These are phyloP conservation scores for Geotrichum carabidarum DNA, from an alignment of 1,139 yeast genomes.

Conservation along the genomic window DNA sequence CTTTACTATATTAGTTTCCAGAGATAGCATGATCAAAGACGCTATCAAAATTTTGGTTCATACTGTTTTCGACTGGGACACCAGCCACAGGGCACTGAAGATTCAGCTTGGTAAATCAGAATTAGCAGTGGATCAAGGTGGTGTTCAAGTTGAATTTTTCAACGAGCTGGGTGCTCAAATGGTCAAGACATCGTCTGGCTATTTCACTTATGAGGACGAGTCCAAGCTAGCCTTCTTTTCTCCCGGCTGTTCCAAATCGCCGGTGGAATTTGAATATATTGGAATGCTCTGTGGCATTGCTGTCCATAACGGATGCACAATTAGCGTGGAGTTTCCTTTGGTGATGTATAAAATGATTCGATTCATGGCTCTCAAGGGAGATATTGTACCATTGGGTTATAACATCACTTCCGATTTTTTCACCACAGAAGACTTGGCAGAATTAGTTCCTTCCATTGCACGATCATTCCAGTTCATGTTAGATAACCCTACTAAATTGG, in stretches of 20 bases:
- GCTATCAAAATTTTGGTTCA: constrained; percentile 3
- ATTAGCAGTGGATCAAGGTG: constrained; percentile 32
- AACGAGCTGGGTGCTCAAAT: constrained; percentile 25
- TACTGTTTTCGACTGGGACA: constrained; percentile 7
- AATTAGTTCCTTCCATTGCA: constrained; percentile 8
- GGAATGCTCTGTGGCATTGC: constrained; percentile 33
- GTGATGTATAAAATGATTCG: constrained; percentile 25
- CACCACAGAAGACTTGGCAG: constrained; percentile 17
- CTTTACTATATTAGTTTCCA: not conserved
- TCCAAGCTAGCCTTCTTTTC: constrained; percentile 27
- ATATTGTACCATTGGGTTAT: not conserved
- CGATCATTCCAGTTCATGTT: constrained; percentile 5
- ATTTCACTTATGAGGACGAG: constrained; percentile 23
- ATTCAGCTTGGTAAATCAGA: constrained; percentile 27
- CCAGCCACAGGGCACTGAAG: constrained; percentile 27
- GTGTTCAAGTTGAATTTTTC: constrained; percentile 33
- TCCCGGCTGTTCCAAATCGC: constrained; percentile 22
- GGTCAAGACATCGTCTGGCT: constrained; percentile 19
- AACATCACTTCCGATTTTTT: not conserved
- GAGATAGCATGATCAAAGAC: constrained; percentile 6
- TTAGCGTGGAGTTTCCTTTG: constrained; percentile 27
- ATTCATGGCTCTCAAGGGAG: not conserved
- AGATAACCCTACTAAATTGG: constrained; percentile 17
- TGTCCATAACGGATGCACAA: constrained; percentile 31
- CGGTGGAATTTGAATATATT: constrained; percentile 21